Conservation (phyloP, 164 flowering plant genomes). For the Dillenia turbinata region DNA sequence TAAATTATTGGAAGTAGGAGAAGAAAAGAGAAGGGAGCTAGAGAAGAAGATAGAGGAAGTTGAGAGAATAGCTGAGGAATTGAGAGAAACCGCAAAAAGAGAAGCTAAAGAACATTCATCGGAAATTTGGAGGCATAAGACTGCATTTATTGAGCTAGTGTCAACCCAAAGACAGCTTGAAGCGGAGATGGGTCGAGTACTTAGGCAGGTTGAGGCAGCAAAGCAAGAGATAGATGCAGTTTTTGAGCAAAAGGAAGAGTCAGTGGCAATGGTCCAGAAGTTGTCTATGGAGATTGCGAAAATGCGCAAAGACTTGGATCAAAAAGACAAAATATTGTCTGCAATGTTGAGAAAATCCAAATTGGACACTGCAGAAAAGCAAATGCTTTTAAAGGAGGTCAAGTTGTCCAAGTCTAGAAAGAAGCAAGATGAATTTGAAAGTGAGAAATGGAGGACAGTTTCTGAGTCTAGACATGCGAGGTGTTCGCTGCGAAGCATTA, state of each 20-base stretch:
- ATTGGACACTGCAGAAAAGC: conserved; percentile 66
- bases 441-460: conserved; percentile 42
- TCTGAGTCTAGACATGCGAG: conserved; percentile 49
- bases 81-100: conserved; percentile 43
- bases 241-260: conserved; percentile 63
- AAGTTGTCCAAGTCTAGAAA: conserved; percentile 62
- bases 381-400: conserved; percentile 66
- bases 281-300: conserved; percentile 62
- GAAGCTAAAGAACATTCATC: conserved; percentile 57
- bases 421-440: conserved; percentile 66
- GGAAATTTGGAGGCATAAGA: conserved; percentile 77
- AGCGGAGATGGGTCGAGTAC: conserved; percentile 77
- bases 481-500: conserved; percentile 44
- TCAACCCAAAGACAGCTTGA: conserved; percentile 88
- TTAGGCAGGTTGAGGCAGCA: conserved; percentile 63
- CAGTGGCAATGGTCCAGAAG: conserved; percentile 50
- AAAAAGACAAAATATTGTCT: conserved; percentile 81
- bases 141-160: conserved; percentile 88
- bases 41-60: conserved; percentile 50
- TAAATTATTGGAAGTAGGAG: conserved; percentile 47
- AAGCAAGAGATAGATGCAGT: conserved; percentile 59
- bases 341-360: conserved; percentile 85
- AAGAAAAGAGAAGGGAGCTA: conserved; percentile 39
- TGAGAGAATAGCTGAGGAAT: conserved; percentile 38
- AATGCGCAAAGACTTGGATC: conserved; percentile 68